Evolutionary conservation across 441 rosid genomes (phyloP).

Genomic region (Populus hybrid): DNA sequence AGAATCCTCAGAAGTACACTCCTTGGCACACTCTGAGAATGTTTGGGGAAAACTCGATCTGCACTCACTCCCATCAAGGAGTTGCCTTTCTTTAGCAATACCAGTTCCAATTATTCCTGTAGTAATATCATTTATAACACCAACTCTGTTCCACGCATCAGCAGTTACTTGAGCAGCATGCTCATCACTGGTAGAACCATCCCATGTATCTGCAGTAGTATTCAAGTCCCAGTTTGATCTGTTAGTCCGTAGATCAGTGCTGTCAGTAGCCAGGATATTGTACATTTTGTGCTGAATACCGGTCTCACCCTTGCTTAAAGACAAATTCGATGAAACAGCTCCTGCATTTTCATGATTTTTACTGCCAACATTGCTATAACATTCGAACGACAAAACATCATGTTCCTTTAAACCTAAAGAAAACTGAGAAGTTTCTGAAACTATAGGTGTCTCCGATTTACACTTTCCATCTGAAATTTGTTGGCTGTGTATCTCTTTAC

Average conservation of each 20-base stretch:
- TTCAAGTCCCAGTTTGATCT: conserved; percentile 88
- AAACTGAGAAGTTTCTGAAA: conserved; percentile 30
- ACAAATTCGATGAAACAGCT: conserved; percentile 45
- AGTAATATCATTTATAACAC: conserved; percentile 22
- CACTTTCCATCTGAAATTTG: conserved; percentile 24
- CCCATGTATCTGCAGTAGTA: conserved; percentile 87
- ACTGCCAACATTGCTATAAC: conserved; percentile 26
- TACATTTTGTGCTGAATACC: conserved; percentile 23
- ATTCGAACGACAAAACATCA: conserved; percentile 18
- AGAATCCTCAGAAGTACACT: conserved; percentile 35
- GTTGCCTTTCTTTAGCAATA: conserved; percentile 23
- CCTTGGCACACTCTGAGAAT: conserved; percentile 25
- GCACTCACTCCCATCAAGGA: conserved; percentile 21
- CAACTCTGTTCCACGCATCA: conserved; percentile 22
- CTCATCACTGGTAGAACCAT: conserved; percentile 35
- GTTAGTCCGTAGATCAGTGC: conserved; percentile 27
- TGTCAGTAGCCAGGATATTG: conserved; percentile 19
- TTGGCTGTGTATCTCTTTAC: conserved; percentile 18
- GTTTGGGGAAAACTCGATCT: conserved; percentile 21
- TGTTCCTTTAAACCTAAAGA: conserved; percentile 32
- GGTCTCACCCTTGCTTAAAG: conserved; percentile 44
- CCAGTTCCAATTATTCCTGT: conserved; percentile 19
- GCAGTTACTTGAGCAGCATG: conserved; percentile 27
- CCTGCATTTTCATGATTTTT: conserved; percentile 28
- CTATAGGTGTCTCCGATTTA: conserved; percentile 17